phyloP scores from a whole-genome alignment of 2,329 filamentous ascomycete genomes.

The Pyrenochaeta sp. region DNA sequence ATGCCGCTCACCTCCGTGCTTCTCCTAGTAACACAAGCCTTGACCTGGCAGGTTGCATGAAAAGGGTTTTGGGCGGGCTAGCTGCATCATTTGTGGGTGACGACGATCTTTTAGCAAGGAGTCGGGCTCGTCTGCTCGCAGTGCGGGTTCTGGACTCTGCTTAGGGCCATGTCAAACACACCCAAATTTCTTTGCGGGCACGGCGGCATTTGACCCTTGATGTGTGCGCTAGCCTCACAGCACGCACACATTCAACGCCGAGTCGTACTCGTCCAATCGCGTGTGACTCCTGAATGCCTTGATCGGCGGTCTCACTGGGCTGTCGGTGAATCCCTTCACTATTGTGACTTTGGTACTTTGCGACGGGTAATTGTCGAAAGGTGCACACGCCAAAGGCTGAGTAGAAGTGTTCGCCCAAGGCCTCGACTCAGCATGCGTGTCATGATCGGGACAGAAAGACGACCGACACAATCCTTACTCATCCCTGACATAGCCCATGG shows the following conservation, averaged over 20 bases:
- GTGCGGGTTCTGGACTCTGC: slow-evolving; percentile 46
- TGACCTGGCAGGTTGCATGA: slow-evolving; percentile 25
- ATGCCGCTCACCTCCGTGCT: slow-evolving; percentile 15
- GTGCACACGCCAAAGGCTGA: background rate
- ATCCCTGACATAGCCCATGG: slow-evolving; percentile 1
- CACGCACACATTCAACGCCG: slow-evolving; percentile 26
- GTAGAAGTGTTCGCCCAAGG: background rate
- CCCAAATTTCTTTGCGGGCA: slow-evolving; percentile 36
- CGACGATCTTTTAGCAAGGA: slow-evolving; percentile 34
- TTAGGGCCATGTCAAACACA: slow-evolving; percentile 32
- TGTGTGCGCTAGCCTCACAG: slow-evolving; percentile 27
- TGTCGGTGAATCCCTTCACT: slow-evolving; percentile 21
- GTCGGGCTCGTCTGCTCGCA: slow-evolving; percentile 15
- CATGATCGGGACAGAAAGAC: background rate
- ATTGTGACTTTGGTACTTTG: slow-evolving; percentile 8
- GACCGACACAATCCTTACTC: background rate
- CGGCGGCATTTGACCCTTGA: slow-evolving; percentile 33
- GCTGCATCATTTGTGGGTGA: slow-evolving; percentile 27
- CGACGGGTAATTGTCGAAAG: no score
- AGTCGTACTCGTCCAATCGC: slow-evolving; percentile 22
- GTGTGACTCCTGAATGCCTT: slow-evolving; percentile 12
- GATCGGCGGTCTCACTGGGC: slow-evolving; percentile 21
- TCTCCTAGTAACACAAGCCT: slow-evolving; percentile 15
- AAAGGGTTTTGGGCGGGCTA: slow-evolving; percentile 16
- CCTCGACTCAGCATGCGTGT: background rate